Evolutionary conservation across 73 alveolate genomes (phyloP).

Genomic region (Effrenium voratum): DNA sequence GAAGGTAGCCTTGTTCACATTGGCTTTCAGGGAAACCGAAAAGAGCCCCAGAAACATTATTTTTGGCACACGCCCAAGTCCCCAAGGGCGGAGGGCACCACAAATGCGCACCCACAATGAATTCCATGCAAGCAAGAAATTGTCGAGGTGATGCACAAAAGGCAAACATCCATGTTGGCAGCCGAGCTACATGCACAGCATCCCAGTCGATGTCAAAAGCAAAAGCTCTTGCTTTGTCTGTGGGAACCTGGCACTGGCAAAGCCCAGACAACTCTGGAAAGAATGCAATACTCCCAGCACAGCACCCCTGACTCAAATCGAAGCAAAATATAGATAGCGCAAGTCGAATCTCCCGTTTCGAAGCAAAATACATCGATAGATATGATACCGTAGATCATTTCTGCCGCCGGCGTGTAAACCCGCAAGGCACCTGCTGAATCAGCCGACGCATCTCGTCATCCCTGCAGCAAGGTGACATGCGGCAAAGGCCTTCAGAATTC

Average conservation of each 20-base stretch:
- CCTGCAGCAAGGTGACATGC: neutral
- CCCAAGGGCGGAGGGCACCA: no score
- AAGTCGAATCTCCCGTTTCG: neutral
- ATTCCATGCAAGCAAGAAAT: no score
- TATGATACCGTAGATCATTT: no score
- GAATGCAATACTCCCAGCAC: neutral
- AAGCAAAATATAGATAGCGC: neutral
- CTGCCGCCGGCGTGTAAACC: neutral
- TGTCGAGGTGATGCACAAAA: no score
- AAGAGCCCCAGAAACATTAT: no score
- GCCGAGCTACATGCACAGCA: slow-evolving; percentile 57
- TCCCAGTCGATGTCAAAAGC: slow-evolving; percentile 94
- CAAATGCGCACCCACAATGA: no score
- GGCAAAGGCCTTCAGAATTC: no score
- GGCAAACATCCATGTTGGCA: no score
- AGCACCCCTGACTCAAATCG: neutral
- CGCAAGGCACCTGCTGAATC: slow-evolving; percentile 65
- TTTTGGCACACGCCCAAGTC: no score
- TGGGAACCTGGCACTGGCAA: slow-evolving; percentile 47
- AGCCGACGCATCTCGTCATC: slow-evolving; percentile 92
- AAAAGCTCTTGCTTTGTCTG: slow-evolving; percentile 85
- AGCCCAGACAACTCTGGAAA: neutral
- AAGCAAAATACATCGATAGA: no score
- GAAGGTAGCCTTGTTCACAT: no score
- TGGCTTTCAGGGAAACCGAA: no score